Conservation (phyloP, 2,329 filamentous ascomycete species). For the Pseudocercospora fuligena region DNA sequence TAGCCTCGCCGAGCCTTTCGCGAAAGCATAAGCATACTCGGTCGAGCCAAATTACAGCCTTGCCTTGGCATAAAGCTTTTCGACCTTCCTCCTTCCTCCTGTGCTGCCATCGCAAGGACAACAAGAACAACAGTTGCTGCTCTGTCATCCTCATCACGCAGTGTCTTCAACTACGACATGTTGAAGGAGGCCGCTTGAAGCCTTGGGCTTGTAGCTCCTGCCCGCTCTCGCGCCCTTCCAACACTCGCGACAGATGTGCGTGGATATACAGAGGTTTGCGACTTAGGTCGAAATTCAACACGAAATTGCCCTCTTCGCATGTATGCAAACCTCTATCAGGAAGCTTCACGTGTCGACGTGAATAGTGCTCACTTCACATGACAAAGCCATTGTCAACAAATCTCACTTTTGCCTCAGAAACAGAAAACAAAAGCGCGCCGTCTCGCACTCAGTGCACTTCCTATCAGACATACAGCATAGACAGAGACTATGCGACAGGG, state of each 20-base stretch:
- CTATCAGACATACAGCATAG: neutral
- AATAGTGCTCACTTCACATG: neutral
- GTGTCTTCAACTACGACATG: no score
- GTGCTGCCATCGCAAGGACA: no score
- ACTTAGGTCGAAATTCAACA: no score
- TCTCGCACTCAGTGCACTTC: neutral
- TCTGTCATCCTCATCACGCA: no score
- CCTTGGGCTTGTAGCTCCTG: no score
- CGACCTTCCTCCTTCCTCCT: neutral
- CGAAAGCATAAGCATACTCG: neutral
- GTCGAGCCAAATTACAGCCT: neutral
- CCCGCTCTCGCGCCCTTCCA: no score
- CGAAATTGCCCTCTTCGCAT: neutral
- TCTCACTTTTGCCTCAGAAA: neutral
- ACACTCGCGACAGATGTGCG: no score
- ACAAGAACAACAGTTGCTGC: no score
- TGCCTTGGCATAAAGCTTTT: neutral
- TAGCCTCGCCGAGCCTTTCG: neutral
- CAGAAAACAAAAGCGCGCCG: neutral
- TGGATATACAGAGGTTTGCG: neutral
- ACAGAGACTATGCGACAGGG: neutral
- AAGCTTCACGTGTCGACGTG: neutral
- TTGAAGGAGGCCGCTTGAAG: no score
- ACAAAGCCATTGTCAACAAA: neutral
- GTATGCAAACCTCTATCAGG: neutral